Conservation (phyloP, 2,329 filamentous ascomycete genomes). For the Aspergillus spinulosporus region DNA sequence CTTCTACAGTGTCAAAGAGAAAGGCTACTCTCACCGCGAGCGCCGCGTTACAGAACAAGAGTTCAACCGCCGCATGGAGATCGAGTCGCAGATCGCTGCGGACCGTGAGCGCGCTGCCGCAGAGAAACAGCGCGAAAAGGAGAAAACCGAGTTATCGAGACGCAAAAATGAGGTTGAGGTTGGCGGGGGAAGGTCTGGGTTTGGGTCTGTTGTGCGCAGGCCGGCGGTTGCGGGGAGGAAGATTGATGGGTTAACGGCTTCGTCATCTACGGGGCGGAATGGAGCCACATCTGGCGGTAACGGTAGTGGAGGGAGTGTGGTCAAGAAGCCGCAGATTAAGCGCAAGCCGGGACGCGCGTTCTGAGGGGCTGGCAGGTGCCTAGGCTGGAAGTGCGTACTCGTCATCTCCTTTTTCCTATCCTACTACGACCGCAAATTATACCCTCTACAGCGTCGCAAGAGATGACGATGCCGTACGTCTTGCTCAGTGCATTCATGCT, state of each 20-base stretch:
- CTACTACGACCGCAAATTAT: not conserved
- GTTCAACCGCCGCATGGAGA: constrained; percentile 90
- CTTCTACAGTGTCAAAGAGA: constrained; percentile 97
- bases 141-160: constrained; percentile 36
- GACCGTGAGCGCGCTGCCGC: constrained; percentile 65
- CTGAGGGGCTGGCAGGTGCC: constrained; percentile 13
- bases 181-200: constrained; percentile 28
- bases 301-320: constrained; percentile 37
- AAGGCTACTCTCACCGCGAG: constrained; percentile 85
- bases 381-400: not conserved
- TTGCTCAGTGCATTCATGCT: no score
- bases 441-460: not conserved
- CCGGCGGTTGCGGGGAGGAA: constrained; percentile 34
- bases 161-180: constrained; percentile 40
- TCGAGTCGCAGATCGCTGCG: constrained; percentile 86
- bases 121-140: constrained; percentile 42
- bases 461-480: not conserved
- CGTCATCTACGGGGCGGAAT: constrained; percentile 21
- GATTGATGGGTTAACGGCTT: constrained; percentile 32
- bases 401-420: not conserved
- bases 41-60: constrained; percentile 86
- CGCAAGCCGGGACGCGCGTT: constrained; percentile 40
- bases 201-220: constrained; percentile 36
- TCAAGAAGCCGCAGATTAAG: constrained; percentile 39
- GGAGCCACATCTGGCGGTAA: constrained; percentile 15